Base-by-base conservation (phyloP, 2,329 filamentous ascomycete species). In the Colletotrichum karsti region DNA sequence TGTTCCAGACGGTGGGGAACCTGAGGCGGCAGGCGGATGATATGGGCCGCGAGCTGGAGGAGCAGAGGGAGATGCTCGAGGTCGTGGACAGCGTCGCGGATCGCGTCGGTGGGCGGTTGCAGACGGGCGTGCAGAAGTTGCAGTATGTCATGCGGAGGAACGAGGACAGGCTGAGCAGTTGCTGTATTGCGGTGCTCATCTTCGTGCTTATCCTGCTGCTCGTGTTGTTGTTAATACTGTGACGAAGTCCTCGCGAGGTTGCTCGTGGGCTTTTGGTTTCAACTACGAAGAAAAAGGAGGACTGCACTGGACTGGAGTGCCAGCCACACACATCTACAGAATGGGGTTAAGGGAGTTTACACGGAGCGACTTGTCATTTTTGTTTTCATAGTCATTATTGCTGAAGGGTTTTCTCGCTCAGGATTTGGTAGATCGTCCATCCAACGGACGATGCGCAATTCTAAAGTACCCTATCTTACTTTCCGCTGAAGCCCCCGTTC, bases 41-140 rank as follows among this genome's bases (percentile, higher is more conserved):
- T 73, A 99, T 99, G 95, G 95, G 96, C 2, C 86, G 95, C 64
- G 96, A 99, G 83, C 85, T 99, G 50, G 97, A 98, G 81, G 96
- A 99, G 82, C 96, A 99, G 85, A 88, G 87, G 22, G 93, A 94
- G 79, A 92, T 98, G 88, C 85, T 99, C 64, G 91, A 96, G 70
- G 91, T 93, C 58, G 92, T 97, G 42, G 95, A 98, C 80, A 88
- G 86, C 30, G 85, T 97, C 63, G 94, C 93, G 4, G 95, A 98
- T 78, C 87, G 95, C 35, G 94, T 99, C 1, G 93, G 93, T 13
- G 93, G 93, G 1, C 91, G 96, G 77, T 81, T 99, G 74, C 90
- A 94, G 82, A 94, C 87, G 63, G 96, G 96, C 20, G 89, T 98
- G 84, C 92, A 93, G 81, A 95, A 93, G 82, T 89, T 99, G 74